phyloP scores from a whole-genome alignment of 768 basidiomycete genomes.

The Boletus sensibilis region DNA sequence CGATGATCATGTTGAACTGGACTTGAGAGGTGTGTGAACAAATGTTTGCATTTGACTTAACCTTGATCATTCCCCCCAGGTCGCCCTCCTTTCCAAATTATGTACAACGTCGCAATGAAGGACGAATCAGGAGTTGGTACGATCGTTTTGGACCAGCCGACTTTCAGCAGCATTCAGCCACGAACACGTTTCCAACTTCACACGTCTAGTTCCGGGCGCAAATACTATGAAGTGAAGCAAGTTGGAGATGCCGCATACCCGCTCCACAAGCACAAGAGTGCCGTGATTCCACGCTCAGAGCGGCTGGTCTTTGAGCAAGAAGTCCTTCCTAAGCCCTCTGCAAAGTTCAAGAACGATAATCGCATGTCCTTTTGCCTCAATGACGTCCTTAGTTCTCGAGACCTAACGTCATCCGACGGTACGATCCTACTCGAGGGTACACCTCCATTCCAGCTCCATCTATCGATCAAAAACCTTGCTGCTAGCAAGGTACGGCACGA shows the following conservation, averaged over 20 bases:
- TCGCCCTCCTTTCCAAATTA: conserved; percentile 89
- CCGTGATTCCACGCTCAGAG: conserved; percentile 64
- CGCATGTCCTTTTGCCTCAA: conserved; percentile 74
- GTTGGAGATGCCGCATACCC: conserved; percentile 86
- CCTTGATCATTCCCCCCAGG: conserved; percentile 42
- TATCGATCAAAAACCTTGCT: conserved; percentile 76
- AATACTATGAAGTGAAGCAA: conserved; percentile 89
- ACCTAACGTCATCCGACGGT: conserved; percentile 48
- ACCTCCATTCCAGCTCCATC: conserved; percentile 78
- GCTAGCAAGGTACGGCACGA: conserved; percentile 61
- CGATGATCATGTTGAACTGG: conserved; percentile 80
- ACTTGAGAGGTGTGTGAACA: conserved; percentile 58
- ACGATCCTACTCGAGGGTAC: conserved; percentile 73
- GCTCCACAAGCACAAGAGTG: conserved; percentile 60
- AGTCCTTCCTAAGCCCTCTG: conserved; percentile 77
- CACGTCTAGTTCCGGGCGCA: conserved; percentile 71
- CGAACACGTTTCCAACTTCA: conserved; percentile 79
- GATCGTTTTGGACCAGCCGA: conserved; percentile 69
- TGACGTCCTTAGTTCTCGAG: conserved; percentile 59
- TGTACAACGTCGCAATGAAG: conserved; percentile 79
- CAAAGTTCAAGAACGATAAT: conserved; percentile 66
- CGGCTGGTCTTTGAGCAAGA: conserved; percentile 83
- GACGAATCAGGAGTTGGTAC: conserved; percentile 68
- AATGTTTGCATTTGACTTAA: neutral
- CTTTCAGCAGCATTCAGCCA: conserved; percentile 81